phyloP scores from a whole-genome alignment of 306 rosid species.

The Cicer judaicum region DNA sequence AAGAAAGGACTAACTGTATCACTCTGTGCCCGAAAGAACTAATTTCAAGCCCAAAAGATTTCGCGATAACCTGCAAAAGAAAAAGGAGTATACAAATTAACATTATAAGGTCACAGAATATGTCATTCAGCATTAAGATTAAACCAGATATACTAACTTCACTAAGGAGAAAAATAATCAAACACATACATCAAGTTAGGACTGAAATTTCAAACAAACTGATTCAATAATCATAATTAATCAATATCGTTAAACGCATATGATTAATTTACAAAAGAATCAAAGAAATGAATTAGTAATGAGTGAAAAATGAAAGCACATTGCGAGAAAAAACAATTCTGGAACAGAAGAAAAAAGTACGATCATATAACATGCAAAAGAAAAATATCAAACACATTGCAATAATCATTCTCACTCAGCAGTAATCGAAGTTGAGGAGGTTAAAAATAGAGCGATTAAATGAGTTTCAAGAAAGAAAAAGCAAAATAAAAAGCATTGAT shows the following conservation, averaged over 20 bases:
- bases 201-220: not conserved
- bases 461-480: not conserved
- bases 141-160: not conserved
- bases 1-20: not conserved
- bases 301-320: slow-evolving; percentile 52
- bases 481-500: not conserved
- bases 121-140: slow-evolving; percentile 19
- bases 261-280: slow-evolving; percentile 2
- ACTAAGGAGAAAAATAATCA: not conserved
- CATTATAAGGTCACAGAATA: not conserved
- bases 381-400: slow-evolving; percentile 41
- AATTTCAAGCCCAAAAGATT: not conserved
- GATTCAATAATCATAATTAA: not conserved
- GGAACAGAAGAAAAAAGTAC: slow-evolving; percentile 33
- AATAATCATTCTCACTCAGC: not conserved
- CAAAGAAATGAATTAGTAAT: slow-evolving; percentile 31
- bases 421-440: too few species aligned
- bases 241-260: not conserved
- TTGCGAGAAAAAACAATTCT: slow-evolving; percentile 46
- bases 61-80: slow-evolving; percentile 19
- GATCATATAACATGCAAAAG: slow-evolving; percentile 56
- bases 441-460: slow-evolving; percentile 16
- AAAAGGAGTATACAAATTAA: not conserved
- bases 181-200: not conserved
- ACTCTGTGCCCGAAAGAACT: not conserved